Evolutionary conservation across 2,329 filamentous ascomycete genomes (phyloP), one percentile per base, ranked within the genome.

Genomic region (Colletotrichum somersetense): DNA sequence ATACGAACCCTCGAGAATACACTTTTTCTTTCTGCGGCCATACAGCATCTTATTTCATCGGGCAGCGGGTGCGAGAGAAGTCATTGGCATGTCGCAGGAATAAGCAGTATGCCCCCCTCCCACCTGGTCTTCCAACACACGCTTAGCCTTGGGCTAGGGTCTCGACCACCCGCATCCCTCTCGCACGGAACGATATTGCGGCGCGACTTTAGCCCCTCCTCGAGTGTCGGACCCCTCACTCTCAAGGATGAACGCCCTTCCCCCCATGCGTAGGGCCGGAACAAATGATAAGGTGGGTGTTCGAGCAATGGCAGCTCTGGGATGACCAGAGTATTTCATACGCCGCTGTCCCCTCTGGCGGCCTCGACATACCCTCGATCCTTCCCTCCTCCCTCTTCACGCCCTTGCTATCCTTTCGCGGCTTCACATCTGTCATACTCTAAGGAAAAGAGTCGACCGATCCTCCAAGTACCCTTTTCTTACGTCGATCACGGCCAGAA

Each of bases 241-340:
- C 67, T 46, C 67, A 66, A 50, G 71, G 69, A 61, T 69, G 46
- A 48, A 55, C 59, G 53, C 58, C 38, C 66, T 50, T 55, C 20
- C 44, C 61, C 62, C 66, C 59, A 69, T 55, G 59, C 59, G 55
- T 53, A 44, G 55, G 53, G 55, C 53, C 48, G 61, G 50, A 61
- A 64, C 66, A 65, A 61, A 58, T 30, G 53, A 62, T 38, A 61
- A 59, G 59, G 72, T 72, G 72, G 46, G 65, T 44, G 62, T 55
- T 55, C 23, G 42, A 30, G 4, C 30, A 30, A 59, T 64, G 58
- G 14, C 16, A 67, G 68, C 59, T 66, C 62, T 72, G 66, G 65
- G 56, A 62, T 67, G 62, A 67, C 35, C 71, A 69, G 50, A 69
- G 59, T 74, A 67, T 73, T 74, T 73, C 53, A 73, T 74, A 53